Base-by-base conservation (phyloP, 192 early-diverging fungal species). In the Dimargaris verticillata region DNA sequence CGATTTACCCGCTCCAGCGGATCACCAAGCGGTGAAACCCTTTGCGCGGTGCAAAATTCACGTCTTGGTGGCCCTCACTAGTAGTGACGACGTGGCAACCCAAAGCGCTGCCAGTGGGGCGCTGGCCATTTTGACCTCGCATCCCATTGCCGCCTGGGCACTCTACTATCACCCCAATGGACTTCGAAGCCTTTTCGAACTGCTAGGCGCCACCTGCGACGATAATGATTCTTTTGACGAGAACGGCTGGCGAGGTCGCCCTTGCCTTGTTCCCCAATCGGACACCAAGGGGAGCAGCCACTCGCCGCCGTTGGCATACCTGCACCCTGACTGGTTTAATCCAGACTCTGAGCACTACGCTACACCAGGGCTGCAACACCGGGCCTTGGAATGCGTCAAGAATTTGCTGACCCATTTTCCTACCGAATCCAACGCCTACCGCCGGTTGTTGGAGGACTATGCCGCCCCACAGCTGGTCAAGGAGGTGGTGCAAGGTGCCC, bases 51-150 rank as follows among this genome's bases (percentile, higher is more conserved):
- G 79, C 33, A 75, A 77, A 33, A 73, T 95, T 44, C 83, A 87
- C 55, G 71, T 95, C 46, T 72, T 94, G 65, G 68, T 97, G 5
- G 89, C 92, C 0, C 67, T 97, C 26, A 83, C 85, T 7, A 90
- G 94, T 49, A 78, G 80, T n/a, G 92, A 94, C 12, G 92, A 97
- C 61, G 74, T 80, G 45, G 79, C 73, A 26, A 95, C 92, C 7
- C 67, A 84, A 24, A 74, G 89, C 22, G 94, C 94, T 0, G 89
- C 92, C 1, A 77, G 82, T 14, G 94, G 94, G 12, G 81, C 86
- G 3, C 61, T 97, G 48, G 94, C 92, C 1, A 86, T 97, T 22
- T 70, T 97, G 44, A 79, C 81, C 3, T 70, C 64, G 66, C 53
- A 68, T 64, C 65, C 70, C 71, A 42, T 76, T 68, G 22, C 41